These are phyloP conservation scores for Ligustrum vulgare DNA, from an alignment of 257 asterid species.

Conservation along the genomic window DNA sequence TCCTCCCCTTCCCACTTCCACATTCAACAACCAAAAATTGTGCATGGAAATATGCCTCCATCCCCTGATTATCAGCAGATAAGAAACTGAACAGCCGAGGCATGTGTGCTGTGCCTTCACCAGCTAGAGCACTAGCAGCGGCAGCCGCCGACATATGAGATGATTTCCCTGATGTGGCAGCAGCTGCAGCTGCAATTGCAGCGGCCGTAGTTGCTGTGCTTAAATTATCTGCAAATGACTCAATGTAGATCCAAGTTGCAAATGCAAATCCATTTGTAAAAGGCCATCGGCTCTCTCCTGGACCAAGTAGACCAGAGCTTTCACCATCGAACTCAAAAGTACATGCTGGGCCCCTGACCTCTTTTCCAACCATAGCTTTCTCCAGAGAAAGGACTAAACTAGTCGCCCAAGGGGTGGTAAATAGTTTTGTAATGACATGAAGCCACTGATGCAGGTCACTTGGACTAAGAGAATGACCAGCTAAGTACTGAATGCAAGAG, in stretches of 20 bases:
- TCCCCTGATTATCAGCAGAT: slow-evolving; percentile 97
- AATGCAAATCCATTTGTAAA: slow-evolving; percentile 88
- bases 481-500: slow-evolving; percentile 81
- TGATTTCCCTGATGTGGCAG: slow-evolving; percentile 94
- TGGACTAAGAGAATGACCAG: slow-evolving; percentile 89
- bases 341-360: slow-evolving; percentile 86
- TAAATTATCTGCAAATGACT: slow-evolving; percentile 94
- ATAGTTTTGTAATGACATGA: slow-evolving; percentile 62
- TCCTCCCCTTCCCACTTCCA: slow-evolving; percentile 97
- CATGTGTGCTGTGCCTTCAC: slow-evolving; percentile 99
- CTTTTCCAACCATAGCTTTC: slow-evolving; percentile 96
- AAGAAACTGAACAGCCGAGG: slow-evolving; percentile 96
- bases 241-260: slow-evolving; percentile 96
- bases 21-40: slow-evolving; percentile 95
- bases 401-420: slow-evolving; percentile 78
- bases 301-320: slow-evolving; percentile 94
- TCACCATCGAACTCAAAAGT: slow-evolving; percentile 99
- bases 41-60: slow-evolving; percentile 99
- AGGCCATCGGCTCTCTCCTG: slow-evolving; percentile 99
- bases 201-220: slow-evolving; percentile 98
- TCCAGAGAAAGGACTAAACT: slow-evolving; percentile 76
- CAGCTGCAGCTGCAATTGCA: slow-evolving; percentile 99
- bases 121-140: slow-evolving; percentile 99
- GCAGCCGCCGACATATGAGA: slow-evolving; percentile 99
- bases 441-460: slow-evolving; percentile 81